Conservation (phyloP, 1,284 basidiomycete genomes). For the Uromyces viciae-fabae region DNA sequence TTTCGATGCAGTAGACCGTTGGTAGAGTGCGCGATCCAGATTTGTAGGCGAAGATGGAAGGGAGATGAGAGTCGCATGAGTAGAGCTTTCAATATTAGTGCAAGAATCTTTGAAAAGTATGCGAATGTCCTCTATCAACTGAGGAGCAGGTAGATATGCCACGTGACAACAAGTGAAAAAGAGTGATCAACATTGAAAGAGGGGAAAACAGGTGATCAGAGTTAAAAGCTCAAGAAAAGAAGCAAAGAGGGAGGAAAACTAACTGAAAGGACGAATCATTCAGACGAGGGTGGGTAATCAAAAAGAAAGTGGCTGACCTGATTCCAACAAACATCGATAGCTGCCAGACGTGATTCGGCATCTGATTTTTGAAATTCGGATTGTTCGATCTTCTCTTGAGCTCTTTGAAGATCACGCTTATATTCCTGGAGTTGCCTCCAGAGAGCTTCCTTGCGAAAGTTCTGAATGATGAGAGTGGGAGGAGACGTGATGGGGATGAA, state of each 20-base stretch:
- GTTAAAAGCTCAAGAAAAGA: too few species aligned
- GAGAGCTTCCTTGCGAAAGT: constrained; percentile 84
- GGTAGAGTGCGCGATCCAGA: constrained; percentile 39
- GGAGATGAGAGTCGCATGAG: constrained; percentile 58
- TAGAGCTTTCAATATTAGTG: constrained; percentile 16
- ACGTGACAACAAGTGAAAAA: neutral
- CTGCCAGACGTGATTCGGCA: constrained; percentile 72
- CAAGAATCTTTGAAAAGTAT: constrained; percentile 59
- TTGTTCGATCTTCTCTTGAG: constrained; percentile 52
- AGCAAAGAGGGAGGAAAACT: too few species aligned
- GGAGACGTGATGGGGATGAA: neutral
- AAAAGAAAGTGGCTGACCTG: constrained; percentile 62
- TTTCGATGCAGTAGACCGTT: constrained; percentile 43
- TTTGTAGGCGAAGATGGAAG: constrained; percentile 27
- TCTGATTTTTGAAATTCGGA: constrained; percentile 61
- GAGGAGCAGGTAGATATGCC: constrained; percentile 7
- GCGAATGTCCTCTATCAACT: constrained; percentile 69
- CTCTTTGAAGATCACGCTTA: constrained; percentile 72
- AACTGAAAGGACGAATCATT: neutral
- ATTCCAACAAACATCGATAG: constrained; percentile 81
- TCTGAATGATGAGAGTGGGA: constrained; percentile 55
- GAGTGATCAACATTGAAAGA: neutral
- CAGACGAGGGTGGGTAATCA: neutral
- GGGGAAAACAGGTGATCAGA: neutral
- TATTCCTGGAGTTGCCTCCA: constrained; percentile 87